Evolutionary conservation across 2,329 filamentous ascomycete genomes (phyloP), one percentile per base, ranked within the genome.

Genomic region (Talaromyces rugulosus): DNA sequence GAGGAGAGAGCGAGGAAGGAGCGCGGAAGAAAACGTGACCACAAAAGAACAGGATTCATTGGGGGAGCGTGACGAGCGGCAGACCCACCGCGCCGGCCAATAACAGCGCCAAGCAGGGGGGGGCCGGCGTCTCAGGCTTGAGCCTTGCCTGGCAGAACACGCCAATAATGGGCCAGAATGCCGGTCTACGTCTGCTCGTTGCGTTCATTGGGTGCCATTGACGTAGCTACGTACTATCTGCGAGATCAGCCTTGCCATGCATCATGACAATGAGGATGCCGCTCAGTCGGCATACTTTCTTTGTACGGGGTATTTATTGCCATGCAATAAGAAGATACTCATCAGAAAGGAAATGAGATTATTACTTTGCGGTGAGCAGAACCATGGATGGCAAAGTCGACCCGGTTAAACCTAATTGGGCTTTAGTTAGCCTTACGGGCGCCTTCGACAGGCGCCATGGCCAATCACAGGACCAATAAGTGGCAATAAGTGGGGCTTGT

Each of bases 361-460:
- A 23, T 23, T 23, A 36, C 33, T 12, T 18, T 44, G 40, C 40
- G 40, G 40, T 44, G 40, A 44, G 40, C 11, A 44, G 44, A 23
- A 47, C 44, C 44, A 23, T 47, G 44, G 44, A 47, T 47, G 44
- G 44, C 18, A 47, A 6, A 23, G 44, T 27, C 5, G 12, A 6
- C 3, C 23, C 18, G 44, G 14, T 27, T 47, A 47, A 47, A 27
- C n/a, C 44, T 27, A 47, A 27, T 18, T 9, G 4, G n/a, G 23
- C 23, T 7, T 9, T 47, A 18, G n/a, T 56, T 53, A 44, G 50
- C 52, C 36, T 36, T 52, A 47, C 58, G 64, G 61, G 50, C 36
- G 51, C 34, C 50, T 28, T 14, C 36, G 47, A 64, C 63, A 69
- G 62, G 60, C 59, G 60, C 62, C 30, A 36, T 8, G 31, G n/a